Conservation (phyloP, 2,329 filamentous ascomycete species). For the Metarhizium brunneum region DNA sequence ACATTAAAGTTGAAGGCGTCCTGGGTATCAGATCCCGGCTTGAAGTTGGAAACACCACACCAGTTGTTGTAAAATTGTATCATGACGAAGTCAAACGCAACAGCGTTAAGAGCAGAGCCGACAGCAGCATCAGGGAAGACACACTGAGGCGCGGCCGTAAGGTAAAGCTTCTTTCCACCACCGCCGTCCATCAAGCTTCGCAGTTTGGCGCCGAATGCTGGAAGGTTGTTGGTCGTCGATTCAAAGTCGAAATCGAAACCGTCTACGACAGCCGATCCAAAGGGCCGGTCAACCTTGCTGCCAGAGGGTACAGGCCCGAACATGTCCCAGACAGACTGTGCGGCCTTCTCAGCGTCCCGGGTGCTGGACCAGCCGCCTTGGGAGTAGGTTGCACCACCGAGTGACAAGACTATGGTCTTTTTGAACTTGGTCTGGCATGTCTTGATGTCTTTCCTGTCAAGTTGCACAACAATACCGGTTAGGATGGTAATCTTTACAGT, state of each 20-base stretch:
- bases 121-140: constrained; percentile 53
- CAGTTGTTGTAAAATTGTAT: constrained; percentile 64
- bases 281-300: constrained; percentile 44
- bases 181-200: constrained; percentile 45
- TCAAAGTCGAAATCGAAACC: constrained; percentile 76
- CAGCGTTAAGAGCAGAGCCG: constrained; percentile 44
- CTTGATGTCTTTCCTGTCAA: constrained; percentile 31
- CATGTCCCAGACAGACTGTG: constrained; percentile 58
- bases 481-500: too few species aligned
- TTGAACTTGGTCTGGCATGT: constrained; percentile 51
- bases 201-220: constrained; percentile 49
- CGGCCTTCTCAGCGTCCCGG: constrained; percentile 42
- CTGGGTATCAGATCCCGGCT: constrained; percentile 31
- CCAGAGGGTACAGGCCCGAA: constrained; percentile 49
- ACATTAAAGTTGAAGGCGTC: constrained; percentile 51
- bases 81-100: constrained; percentile 50
- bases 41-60: constrained; percentile 49
- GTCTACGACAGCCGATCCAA: constrained; percentile 46
- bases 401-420: constrained; percentile 64
- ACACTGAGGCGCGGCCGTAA: constrained; percentile 61
- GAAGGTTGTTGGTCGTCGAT: constrained; percentile 47
- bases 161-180: constrained; percentile 46
- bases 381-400: constrained; percentile 65
- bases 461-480: constrained; percentile 36
- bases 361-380: constrained; percentile 56